Evolutionary conservation across 2,329 filamentous ascomycete species (phyloP).

Genomic region (Aspergillus sp.): DNA sequence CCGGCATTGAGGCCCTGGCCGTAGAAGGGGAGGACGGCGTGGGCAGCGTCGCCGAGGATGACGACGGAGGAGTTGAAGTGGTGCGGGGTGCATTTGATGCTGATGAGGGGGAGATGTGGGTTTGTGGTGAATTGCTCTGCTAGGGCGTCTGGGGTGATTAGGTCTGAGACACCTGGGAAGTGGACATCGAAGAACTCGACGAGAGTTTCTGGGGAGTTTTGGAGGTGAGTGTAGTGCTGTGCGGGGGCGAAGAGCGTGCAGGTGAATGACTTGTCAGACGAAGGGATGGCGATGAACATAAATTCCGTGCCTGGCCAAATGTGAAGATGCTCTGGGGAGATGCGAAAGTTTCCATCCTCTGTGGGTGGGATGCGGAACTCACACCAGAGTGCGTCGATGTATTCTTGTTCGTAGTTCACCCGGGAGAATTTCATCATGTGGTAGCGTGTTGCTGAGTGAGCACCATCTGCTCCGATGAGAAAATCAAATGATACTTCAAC

Average conservation of each 20-base stretch:
- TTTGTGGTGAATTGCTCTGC: slow-evolving; percentile 69
- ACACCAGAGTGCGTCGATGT: slow-evolving; percentile 96
- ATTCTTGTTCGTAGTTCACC: slow-evolving; percentile 87
- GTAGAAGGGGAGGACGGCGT: slow-evolving; percentile 98
- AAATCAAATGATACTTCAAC: slow-evolving; percentile 84
- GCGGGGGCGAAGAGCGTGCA: slow-evolving; percentile 87
- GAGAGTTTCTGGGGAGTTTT: slow-evolving; percentile 57
- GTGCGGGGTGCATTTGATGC: slow-evolving; percentile 85
- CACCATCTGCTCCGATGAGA: slow-evolving; percentile 89
- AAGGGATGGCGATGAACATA: slow-evolving; percentile 97
- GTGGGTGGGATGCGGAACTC: slow-evolving; percentile 74
- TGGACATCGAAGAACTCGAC: slow-evolving; percentile 80
- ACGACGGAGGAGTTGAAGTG: slow-evolving; percentile 71
- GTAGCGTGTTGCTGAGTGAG: slow-evolving; percentile 83
- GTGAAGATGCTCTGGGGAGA: slow-evolving; percentile 88
- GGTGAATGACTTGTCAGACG: slow-evolving; percentile 84
- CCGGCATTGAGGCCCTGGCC: slow-evolving; percentile 97
- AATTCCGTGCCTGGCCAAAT: slow-evolving; percentile 93
- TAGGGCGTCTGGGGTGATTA: slow-evolving; percentile 58
- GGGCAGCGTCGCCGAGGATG: slow-evolving; percentile 86
- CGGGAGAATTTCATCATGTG: slow-evolving; percentile 93
- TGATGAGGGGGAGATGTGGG: slow-evolving; percentile 87
- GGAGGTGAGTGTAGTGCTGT: slow-evolving; percentile 60
- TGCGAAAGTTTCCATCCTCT: slow-evolving; percentile 55
- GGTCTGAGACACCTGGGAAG: slow-evolving; percentile 72